Conservation (phyloP, 2,329 filamentous ascomycete genomes). For the Cladophialophora immunda region DNA sequence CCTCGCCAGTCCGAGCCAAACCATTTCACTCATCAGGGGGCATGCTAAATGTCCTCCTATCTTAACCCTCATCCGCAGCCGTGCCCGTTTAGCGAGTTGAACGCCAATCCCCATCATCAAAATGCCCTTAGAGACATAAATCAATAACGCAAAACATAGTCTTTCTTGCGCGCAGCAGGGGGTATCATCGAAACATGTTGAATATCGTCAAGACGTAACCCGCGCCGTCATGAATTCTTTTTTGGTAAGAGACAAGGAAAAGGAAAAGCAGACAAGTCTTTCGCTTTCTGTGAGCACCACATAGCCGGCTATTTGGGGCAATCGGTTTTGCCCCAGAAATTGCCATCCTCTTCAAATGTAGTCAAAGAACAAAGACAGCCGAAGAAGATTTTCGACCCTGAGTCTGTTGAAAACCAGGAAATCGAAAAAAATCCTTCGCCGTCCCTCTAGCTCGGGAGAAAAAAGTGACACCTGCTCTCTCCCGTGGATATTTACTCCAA, state of each 20-base stretch:
- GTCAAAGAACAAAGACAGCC: conserved; percentile 16
- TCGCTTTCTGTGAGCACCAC: conserved; percentile 17
- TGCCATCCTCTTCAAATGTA: conserved; percentile 6
- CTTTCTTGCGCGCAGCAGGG: conserved; percentile 34
- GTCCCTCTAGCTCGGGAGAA: conserved; percentile 7
- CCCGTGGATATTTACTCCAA: conserved; percentile 10
- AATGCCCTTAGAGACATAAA: conserved; percentile 14
- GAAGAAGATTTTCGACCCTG: conserved; percentile 12
- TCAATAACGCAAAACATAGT: conserved; percentile 17
- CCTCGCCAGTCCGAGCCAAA: neutral
- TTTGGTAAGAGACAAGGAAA: conserved; percentile 14
- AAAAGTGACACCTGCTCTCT: conserved; percentile 13
- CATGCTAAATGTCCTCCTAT: neutral
- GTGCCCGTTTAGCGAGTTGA: conserved; percentile 31
- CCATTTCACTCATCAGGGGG: neutral
- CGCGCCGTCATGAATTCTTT: conserved; percentile 28
- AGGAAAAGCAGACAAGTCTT: conserved; percentile 18
- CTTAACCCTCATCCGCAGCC: neutral
- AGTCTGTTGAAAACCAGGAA: conserved; percentile 38
- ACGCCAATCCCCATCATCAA: conserved; percentile 30
- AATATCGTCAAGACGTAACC: conserved; percentile 40
- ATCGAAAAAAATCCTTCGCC: conserved; percentile 11
- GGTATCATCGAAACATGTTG: conserved; percentile 40
- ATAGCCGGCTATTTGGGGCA: neutral
- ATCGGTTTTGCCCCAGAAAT: neutral